Evolutionary conservation across 1,139 yeast genomes (phyloP).

Genomic region (Saccharomyces uvarum): DNA sequence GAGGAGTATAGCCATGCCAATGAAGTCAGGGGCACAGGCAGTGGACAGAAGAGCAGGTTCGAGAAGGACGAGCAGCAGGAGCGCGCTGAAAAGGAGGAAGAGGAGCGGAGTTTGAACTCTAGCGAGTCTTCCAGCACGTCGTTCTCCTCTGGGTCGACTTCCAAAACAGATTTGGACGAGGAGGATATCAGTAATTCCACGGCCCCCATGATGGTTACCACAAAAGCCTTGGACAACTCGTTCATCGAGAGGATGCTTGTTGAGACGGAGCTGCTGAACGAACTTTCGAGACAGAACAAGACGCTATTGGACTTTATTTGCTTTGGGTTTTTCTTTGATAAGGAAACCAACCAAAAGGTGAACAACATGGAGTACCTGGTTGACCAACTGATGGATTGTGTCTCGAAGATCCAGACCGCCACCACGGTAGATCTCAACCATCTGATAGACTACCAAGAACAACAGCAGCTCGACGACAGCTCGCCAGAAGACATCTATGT

Average conservation of each 20-base stretch:
- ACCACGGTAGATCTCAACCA: conserved; percentile 9
- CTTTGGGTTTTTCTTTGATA: conserved; percentile 33
- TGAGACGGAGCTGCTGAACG: conserved; percentile 47
- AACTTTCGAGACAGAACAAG: conserved; percentile 40
- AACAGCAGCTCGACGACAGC: not conserved
- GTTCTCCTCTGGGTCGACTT: conserved; percentile 1
- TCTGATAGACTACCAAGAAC: not conserved
- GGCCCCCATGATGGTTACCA: conserved; percentile 8
- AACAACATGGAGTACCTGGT: conserved; percentile 37
- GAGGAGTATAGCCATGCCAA: not conserved
- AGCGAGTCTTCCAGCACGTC: not conserved
- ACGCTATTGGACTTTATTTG: conserved; percentile 45
- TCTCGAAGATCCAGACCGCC: conserved; percentile 2
- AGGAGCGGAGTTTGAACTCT: conserved; percentile 1
- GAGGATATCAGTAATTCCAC: conserved; percentile 14
- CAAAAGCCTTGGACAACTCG: conserved; percentile 47
- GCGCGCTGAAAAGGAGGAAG: not conserved
- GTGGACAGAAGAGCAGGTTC: not conserved
- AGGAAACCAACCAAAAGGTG: conserved; percentile 26
- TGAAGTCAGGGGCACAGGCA: not conserved
- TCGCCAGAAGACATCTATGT: not conserved
- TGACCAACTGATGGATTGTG: conserved; percentile 19
- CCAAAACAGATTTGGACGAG: conserved; percentile 36
- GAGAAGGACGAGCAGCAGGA: not conserved
- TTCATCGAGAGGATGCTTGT: conserved; percentile 66